Conservation (phyloP, 2,329 filamentous ascomycete species). For the Aaosphaeria arxii region DNA sequence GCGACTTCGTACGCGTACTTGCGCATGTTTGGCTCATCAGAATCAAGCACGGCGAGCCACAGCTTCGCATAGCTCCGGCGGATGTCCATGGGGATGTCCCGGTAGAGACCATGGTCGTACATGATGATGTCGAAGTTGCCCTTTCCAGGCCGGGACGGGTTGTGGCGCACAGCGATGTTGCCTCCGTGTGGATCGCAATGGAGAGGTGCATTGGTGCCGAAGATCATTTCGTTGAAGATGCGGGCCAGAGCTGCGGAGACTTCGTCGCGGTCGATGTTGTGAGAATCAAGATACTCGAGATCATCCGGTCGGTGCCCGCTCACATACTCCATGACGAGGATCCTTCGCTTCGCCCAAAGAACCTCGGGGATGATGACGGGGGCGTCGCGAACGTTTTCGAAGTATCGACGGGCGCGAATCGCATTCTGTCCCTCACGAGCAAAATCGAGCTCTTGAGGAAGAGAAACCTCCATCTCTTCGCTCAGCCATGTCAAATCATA, state of each 20-base stretch:
- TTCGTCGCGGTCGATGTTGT: constrained; percentile 89
- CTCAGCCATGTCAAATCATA: constrained; percentile 97
- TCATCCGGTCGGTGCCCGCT: constrained; percentile 86
- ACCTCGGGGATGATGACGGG: constrained; percentile 88
- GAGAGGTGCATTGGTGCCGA: constrained; percentile 79
- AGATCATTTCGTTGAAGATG: constrained; percentile 99
- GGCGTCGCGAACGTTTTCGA: constrained; percentile 67
- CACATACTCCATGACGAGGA: constrained; percentile 93
- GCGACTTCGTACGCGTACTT: constrained; percentile 86
- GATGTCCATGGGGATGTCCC: constrained; percentile 77
- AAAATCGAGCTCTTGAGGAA: constrained; percentile 92
- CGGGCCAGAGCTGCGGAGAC: constrained; percentile 86
- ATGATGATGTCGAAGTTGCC: constrained; percentile 90
- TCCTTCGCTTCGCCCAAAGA: constrained; percentile 81
- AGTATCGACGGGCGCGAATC: constrained; percentile 74
- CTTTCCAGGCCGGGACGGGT: constrained; percentile 56
- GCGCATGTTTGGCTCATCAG: constrained; percentile 81
- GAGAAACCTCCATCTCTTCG: constrained; percentile 83
- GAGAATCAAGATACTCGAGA: constrained; percentile 76
- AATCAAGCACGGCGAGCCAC: constrained; percentile 93
- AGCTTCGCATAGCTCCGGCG: constrained; percentile 91
- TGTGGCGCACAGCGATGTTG: constrained; percentile 88
- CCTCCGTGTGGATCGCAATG: constrained; percentile 98
- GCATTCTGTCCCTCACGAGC: constrained; percentile 82
- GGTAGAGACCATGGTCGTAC: constrained; percentile 96